Conservation (phyloP, 2,329 filamentous ascomycete genomes). For the Ceratocystis harringtonii region DNA sequence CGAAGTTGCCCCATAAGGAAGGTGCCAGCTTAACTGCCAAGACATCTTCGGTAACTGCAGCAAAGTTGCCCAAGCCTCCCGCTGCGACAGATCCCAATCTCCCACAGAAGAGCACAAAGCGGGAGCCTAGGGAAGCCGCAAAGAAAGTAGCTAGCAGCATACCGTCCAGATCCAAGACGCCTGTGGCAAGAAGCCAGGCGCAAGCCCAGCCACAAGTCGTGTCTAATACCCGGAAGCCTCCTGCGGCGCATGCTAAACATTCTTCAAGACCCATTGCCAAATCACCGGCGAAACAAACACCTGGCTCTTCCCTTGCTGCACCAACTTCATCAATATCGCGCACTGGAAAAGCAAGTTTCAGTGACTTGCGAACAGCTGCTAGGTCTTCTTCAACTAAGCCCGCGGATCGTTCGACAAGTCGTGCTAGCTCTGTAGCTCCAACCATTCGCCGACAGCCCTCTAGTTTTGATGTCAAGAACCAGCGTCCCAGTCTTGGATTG, state of each 20-base stretch:
- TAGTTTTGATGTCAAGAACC: slow-evolving; percentile 25
- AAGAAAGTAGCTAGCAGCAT: not conserved
- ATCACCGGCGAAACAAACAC: slow-evolving; percentile 52
- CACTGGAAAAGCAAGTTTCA: slow-evolving; percentile 20
- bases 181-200: slow-evolving; percentile 21
- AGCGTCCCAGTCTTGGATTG: slow-evolving; percentile 40
- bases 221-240: slow-evolving; percentile 30
- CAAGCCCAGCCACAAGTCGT: slow-evolving; percentile 23
- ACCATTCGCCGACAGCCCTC: slow-evolving; percentile 32
- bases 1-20: not conserved
- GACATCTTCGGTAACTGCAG: not conserved
- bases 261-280: slow-evolving; percentile 29
- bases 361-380: slow-evolving; percentile 21
- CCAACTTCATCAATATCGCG: slow-evolving; percentile 33
- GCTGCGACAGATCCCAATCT: not conserved
- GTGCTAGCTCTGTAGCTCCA: slow-evolving; percentile 27
- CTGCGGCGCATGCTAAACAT: slow-evolving; percentile 28
- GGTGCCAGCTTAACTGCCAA: not conserved
- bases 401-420: slow-evolving; percentile 31
- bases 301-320: slow-evolving; percentile 52
- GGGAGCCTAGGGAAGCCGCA: not conserved
- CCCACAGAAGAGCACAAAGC: not conserved
- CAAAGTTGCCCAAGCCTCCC: not conserved
- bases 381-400: slow-evolving; percentile 25
- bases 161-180: slow-evolving; percentile 17